Base-by-base conservation (phyloP, 805 yeast genomes). In the Jamesozyma lodderae region DNA sequence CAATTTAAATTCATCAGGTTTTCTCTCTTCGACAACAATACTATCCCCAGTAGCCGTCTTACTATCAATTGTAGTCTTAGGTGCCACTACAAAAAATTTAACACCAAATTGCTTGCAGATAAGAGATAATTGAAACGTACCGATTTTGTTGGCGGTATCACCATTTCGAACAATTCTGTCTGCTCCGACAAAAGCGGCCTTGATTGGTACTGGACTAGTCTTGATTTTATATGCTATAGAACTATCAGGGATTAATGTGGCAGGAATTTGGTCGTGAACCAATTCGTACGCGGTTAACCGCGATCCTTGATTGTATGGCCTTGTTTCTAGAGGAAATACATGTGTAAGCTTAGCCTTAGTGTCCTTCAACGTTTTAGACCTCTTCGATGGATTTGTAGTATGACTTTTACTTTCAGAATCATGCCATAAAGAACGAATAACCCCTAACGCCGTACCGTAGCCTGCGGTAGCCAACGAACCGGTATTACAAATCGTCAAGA, bases 391-490 rank as follows among this genome's bases (percentile, higher is more conserved):
- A n/a, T 45, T 26, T 7, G 17, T n/a, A 4, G 23, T 48, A 43
- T 20, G 47, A 48, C 22, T 57, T 60, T 8, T 52, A 3, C 45
- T 37, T 35, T 60, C 47, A 1, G 75, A 58, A 43, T 67, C 61
- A 37, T 57, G 53, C 71, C 70, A 73, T 44, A 83, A 66, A 0
- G 95, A 76, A 47, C 97, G 74, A 28, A 90, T 77, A 18, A 92
- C 84, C 11, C 98, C 97, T 22, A 90, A 68, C 0, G 97, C 97
- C 4, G 98, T 90, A 22, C 98, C 98, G 57, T 87, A 90, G 2
- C 97, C 97, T 4, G 97, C 85, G 1, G 98, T 90, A 1, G 98
- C 98, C 42, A 90, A 67, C 0, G 96, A 85, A 0, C 98, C 98
- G 1, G 98, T 90, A 62, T 90, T 90, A 62, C 98, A 90, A 40